phyloP scores from a whole-genome alignment of 192 early-diverging fungal species.

The Coemansia sp. region DNA sequence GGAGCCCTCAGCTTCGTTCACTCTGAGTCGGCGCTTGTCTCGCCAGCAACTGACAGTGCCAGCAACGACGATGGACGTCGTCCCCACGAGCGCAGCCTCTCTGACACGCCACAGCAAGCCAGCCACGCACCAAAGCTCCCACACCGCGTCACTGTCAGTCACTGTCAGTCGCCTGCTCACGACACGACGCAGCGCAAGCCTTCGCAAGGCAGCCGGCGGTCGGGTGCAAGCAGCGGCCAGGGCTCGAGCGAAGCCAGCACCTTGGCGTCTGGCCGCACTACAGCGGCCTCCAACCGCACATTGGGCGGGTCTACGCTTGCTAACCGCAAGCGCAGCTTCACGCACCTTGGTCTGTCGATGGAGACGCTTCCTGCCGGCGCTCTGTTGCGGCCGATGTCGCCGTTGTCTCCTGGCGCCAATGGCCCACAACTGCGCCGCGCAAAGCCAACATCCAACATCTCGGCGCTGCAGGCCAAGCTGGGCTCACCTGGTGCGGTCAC shows the following conservation, averaged over 20 bases:
- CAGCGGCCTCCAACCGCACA: slow-evolving; percentile 21
- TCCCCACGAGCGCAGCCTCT: slow-evolving; percentile 43
- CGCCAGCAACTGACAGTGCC: slow-evolving; percentile 12
- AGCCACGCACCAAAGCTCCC: slow-evolving; percentile 14
- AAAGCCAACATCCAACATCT: slow-evolving; percentile 33
- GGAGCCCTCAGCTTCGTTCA: slow-evolving; percentile 12
- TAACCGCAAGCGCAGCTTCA: slow-evolving; percentile 56
- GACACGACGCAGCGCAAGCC: slow-evolving; percentile 34
- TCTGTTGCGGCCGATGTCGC: slow-evolving; percentile 8
- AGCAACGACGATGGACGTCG: slow-evolving; percentile 12
- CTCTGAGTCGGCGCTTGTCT: slow-evolving; percentile 5
- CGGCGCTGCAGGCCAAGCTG: slow-evolving; percentile 33
- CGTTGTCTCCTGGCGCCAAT: slow-evolving; percentile 11
- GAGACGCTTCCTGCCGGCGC: slow-evolving; percentile 29
- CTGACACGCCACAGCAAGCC: slow-evolving; percentile 33
- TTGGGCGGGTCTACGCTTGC: slow-evolving; percentile 42
- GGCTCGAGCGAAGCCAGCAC: slow-evolving; percentile 19
- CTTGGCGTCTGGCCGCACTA: slow-evolving; percentile 17
- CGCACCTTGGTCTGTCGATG: slow-evolving; percentile 54
- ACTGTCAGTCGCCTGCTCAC: slow-evolving; percentile 24
- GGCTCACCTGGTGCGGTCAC: slow-evolving; percentile 14
- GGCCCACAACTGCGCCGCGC: slow-evolving; percentile 39
- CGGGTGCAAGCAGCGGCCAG: slow-evolving; percentile 19
- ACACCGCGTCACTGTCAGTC: slow-evolving; percentile 47
- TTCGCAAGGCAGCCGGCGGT: slow-evolving; percentile 49